phyloP scores from a whole-genome alignment of 176 grass and related monocot species.

The Eragrostis nindensis region DNA sequence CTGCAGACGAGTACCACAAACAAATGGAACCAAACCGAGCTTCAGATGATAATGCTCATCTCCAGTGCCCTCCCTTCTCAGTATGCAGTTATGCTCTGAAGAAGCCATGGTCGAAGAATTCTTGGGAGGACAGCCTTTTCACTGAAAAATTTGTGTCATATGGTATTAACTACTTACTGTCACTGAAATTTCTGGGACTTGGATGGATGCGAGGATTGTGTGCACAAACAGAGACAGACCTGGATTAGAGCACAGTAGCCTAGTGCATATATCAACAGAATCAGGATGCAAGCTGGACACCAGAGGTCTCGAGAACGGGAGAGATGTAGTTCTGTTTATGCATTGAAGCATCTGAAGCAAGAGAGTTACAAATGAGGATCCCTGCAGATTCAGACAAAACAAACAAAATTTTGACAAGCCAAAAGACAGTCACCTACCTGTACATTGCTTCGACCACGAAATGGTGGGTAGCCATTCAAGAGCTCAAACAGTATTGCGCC shows the following conservation, averaged over 20 bases:
- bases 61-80: neutral
- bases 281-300: conserved; percentile 18
- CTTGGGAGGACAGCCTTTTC: conserved; percentile 42
- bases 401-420: neutral
- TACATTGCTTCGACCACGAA: conserved; percentile 53
- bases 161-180: neutral
- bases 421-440: conserved; percentile 37
- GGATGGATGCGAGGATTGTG: neutral
- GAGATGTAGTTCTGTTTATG: conserved; percentile 34
- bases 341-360: conserved; percentile 40
- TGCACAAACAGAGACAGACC: neutral
- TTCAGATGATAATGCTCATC: neutral
- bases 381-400: neutral
- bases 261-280: conserved; percentile 43
- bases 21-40: neutral
- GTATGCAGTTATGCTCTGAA: neutral
- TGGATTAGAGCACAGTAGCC: conserved; percentile 40
- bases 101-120: conserved; percentile 45
- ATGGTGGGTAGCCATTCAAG: conserved; percentile 66
- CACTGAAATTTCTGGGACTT: neutral
- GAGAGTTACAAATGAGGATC: neutral
- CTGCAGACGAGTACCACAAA: neutral
- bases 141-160: neutral
- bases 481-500: conserved; percentile 57
- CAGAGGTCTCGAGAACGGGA: conserved; percentile 28